phyloP scores from a whole-genome alignment of 495 filamentous ascomycete species.

The Penicillium macrosclerotiorum region DNA sequence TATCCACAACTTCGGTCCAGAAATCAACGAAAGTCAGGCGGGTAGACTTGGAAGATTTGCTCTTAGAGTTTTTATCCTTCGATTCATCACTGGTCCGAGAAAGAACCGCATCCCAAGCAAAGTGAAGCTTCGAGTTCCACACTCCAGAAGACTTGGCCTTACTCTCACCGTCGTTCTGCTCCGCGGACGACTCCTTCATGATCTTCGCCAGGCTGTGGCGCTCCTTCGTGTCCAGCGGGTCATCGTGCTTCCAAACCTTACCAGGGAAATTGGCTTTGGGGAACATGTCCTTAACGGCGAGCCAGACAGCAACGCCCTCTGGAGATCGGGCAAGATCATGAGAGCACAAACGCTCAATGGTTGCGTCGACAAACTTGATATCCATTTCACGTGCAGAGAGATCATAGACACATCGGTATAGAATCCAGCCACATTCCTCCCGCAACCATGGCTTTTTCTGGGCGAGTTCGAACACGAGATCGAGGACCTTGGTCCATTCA shows the following conservation, averaged over 20 bases:
- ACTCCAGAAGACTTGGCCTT: slow-evolving; percentile 60
- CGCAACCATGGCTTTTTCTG: slow-evolving; percentile 80
- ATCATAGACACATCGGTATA: slow-evolving; percentile 49
- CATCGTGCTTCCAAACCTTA: slow-evolving; percentile 69
- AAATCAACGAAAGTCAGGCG: slow-evolving; percentile 65
- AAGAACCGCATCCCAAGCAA: slow-evolving; percentile 82
- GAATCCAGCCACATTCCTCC: slow-evolving; percentile 78
- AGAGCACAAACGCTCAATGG: slow-evolving; percentile 60
- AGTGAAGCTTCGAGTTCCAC: slow-evolving; percentile 79
- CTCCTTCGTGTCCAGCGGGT: slow-evolving; percentile 65
- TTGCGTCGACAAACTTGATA: slow-evolving; percentile 50
- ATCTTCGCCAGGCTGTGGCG: slow-evolving; percentile 64
- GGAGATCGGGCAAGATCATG: slow-evolving; percentile 69
- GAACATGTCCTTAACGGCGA: slow-evolving; percentile 62
- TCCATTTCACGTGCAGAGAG: slow-evolving; percentile 37
- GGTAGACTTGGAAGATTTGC: slow-evolving; percentile 30
- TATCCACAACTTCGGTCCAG: slow-evolving; percentile 87
- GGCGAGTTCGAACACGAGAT: slow-evolving; percentile 54
- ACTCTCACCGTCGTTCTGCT: slow-evolving; percentile 45
- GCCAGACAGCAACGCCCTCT: slow-evolving; percentile 88
- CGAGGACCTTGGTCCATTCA: slow-evolving; percentile 60
- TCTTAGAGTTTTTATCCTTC: slow-evolving; percentile 24
- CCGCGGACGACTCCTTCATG: slow-evolving; percentile 69
- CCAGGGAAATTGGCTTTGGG: slow-evolving; percentile 60
- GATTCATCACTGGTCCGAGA: slow-evolving; percentile 35